Base-by-base conservation (phyloP, 1,139 yeast genomes). In the Kurtzmaniella quercitrusa region DNA sequence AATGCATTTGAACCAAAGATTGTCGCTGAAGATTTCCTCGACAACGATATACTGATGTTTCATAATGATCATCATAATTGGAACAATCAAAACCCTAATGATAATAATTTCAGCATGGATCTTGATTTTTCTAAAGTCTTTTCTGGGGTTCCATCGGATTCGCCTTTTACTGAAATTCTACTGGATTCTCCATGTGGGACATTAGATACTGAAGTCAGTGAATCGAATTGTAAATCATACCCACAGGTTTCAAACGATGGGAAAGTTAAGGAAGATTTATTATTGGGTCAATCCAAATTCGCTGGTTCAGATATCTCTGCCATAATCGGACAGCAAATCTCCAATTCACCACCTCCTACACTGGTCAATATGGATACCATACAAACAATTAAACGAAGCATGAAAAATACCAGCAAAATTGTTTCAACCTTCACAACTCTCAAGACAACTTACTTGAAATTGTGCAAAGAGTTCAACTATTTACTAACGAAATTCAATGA, bases 391-490 rank as follows among this genome's bases (percentile, higher is more conserved):
- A 65, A 65, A 45, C 52, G 51, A 38, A 52, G 64, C 19, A 64
- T 65, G 67, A 52, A 61, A 26, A 53, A 63, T 33, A 59, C 61
- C 57, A 62, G 65, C 15, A 60, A 54, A 44, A 43, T 65, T 33
- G 53, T 60, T 18, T 57, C 65, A 2, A 57, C 66, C 6, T 65
- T 61, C 51, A 58, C 66, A 2, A 58, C 67, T 2, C 56, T 66
- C 41, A 63, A 63, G 42, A 55, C 62, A 2, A 65, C 71, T 8
- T 66, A 66, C 47, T 50, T 66, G 45, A 65, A 66, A 47, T 55
- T 66, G 41, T 66, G 71, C 47, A 65, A 63, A 42, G 71, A 66
- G 43, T 65, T 65, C 55, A 66, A 66, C 47, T 65, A 61, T 46
- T 50, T 66, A 33, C 54, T 66, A 43, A 52, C 55, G 38, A 64